These are phyloP conservation scores for Penicillium decumbens DNA, from an alignment of 2,329 filamentous ascomycete species.

Conservation along the genomic window DNA sequence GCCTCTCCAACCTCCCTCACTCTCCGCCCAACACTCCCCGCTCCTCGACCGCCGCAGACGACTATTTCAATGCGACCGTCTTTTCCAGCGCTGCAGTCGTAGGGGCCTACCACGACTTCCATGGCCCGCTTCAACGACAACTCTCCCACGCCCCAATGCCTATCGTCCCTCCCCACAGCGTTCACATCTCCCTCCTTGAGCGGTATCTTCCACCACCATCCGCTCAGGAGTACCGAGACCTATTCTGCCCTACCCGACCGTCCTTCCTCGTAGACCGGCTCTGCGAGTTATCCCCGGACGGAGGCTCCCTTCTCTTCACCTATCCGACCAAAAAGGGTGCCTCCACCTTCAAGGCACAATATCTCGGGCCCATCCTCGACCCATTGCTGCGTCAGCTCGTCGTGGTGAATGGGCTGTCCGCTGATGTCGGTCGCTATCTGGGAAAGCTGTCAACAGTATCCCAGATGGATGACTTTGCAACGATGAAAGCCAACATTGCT, in stretches of 20 bases:
- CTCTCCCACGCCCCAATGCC: conserved; percentile 50
- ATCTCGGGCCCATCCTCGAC: conserved; percentile 58
- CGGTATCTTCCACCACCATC: conserved; percentile 62
- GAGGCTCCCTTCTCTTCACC: conserved; percentile 57
- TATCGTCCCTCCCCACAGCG: conserved; percentile 56
- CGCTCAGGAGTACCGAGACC: conserved; percentile 54
- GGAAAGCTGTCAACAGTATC: conserved; percentile 53
- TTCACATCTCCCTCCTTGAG: conserved; percentile 59
- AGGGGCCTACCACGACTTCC: conserved; percentile 54
- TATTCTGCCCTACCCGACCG: conserved; percentile 52
- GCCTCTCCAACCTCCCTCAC: conserved; percentile 56
- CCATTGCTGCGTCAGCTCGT: conserved; percentile 57
- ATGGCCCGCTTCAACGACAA: conserved; percentile 41
- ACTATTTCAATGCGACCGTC: conserved; percentile 59
- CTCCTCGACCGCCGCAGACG: conserved; percentile 47
- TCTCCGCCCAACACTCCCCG: conserved; percentile 59
- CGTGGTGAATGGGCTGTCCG: conserved; percentile 55
- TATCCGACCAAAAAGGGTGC: conserved; percentile 58
- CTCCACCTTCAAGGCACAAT: conserved; percentile 55
- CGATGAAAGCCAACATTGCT: conserved; percentile 43
- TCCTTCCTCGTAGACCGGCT: conserved; percentile 60
- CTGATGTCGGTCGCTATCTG: conserved; percentile 52
- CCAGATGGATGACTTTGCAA: conserved; percentile 53
- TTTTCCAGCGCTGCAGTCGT: conserved; percentile 60
- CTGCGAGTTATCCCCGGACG: conserved; percentile 54